Evolutionary conservation across 306 rosid species (phyloP).

Genomic region (Vigna radiata): DNA sequence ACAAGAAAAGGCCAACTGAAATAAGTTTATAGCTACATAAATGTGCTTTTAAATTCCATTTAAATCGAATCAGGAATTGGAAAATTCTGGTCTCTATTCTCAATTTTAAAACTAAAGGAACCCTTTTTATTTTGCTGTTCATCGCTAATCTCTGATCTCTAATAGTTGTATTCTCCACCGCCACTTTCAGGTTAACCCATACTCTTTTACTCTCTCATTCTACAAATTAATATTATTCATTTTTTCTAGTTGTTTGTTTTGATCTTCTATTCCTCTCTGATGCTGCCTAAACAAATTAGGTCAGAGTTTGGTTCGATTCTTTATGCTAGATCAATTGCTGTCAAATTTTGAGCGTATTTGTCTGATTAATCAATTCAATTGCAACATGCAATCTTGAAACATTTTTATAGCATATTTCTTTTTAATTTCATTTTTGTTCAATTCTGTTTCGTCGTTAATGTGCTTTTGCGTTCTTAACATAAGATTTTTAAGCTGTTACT

Average conservation of each 20-base stretch:
- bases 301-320: background rate
- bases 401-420: background rate
- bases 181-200: conserved; percentile 40
- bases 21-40: background rate
- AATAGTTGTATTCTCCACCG: conserved; percentile 5
- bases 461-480: background rate
- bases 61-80: background rate
- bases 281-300: background rate
- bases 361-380: background rate
- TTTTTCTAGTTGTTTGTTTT: background rate
- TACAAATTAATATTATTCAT: too few species aligned
- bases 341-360: background rate
- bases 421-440: background rate
- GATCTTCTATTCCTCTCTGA: background rate
- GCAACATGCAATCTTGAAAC: background rate
- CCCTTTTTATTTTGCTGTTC: background rate
- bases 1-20: too few species aligned
- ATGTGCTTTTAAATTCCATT: background rate
- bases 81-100: background rate
- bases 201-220: background rate
- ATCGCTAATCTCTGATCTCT: background rate
- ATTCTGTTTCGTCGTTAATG: background rate
- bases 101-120: background rate
- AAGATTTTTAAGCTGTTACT: background rate
- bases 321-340: conserved; percentile 4